Evolutionary conservation across 305 asterid species (phyloP), one percentile per base, ranked within the genome.

Genomic region (Fraxinus latifolia): DNA sequence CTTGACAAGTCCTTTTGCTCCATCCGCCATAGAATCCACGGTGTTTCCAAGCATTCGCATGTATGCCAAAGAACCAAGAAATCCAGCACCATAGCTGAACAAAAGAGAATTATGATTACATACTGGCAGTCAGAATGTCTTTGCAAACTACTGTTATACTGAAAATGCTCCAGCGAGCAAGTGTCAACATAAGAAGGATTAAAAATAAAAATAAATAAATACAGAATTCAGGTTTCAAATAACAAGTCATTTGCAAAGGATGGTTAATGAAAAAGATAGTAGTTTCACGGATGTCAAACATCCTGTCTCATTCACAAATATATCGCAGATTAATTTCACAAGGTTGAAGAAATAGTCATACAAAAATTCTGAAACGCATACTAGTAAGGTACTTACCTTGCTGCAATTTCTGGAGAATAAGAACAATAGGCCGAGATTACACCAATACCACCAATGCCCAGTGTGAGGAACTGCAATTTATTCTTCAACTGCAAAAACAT

Each of bases 21-120:
- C 99, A 82, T 90, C 97, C 36, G 96, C 95, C 94, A 95, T 89
- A 75, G 97, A 87, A 86, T 95, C 99, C 73, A 95, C 86, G 78
- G 88, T 92, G 83, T 88, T 95, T 33, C 99, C 98, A 33, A 95
- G 99, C 99, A 95, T 94, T 82, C 97, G 89, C 89, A 95, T 89
- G 90, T 95, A 95, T 29, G 86, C 96, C 88, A 95, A 85, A 34
- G 98, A 87, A 84, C 99, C 99, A 80, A 94, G 88, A 79, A 91
- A 84, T 42, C 98, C 99, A 85, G 87, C 95, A 50, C 90, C 91
- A 76, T 92, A 94, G 87, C 99, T 95, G 93, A 82, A 89, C 79
- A 25, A 37, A 82, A 25, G 4, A 39, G 27, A 19, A 62, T 81
- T 1, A 73, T 19, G 7, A 77, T 87, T 73, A 65, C 32, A 29